Evolutionary conservation across 345 rosid species (phyloP), one percentile per base, ranked within the genome.

Genomic region (Arabidopsis arenosa): DNA sequence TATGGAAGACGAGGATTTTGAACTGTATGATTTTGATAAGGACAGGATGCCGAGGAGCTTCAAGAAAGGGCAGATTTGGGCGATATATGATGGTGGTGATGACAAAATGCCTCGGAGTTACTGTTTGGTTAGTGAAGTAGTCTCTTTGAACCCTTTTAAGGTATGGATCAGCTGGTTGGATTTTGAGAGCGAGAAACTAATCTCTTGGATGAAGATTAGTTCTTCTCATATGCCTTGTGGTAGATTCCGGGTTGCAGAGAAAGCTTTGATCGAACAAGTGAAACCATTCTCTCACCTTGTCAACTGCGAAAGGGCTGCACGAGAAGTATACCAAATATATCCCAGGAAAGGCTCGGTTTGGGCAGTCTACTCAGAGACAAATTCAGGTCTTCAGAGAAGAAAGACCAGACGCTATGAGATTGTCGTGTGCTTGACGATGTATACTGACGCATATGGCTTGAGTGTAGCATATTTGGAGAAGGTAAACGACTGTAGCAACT

Each of bases 11-110:
- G 86, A 77, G 56, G 89, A 85, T 80, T 85, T 84, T 0, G 85
- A 86, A 62, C 80, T 90, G 66, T 83, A 83, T 68, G 85, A 90
- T 77, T 93, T 93, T 41, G 85, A 77, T 51, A 87, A 77, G 54
- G 96, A 87, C 70, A 84, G 90, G 81, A 64, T 40, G 13, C 93
- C 85, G 66, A 87, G 81, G 76, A 85, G 80, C 54, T 88, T 89
- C 61, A 89, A 85, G 84, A 90, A 86, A 81, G 95, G 97, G 73
- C 97, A 92, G 77, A 83, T 94, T 40, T 92, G 96, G 97, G 95
- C 95, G 21, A 61, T 84, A 41, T 90, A 92, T 13, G 83, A 85
- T 52, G 87, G 86, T 21, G 84, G 84, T 69, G 84, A 78, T 41
- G 87, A 88, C 56, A 82, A 86, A 63, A 79, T 88, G 87, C 98